Conservation (phyloP, 164 flowering plant species). For the Magnolia changhungtana region DNA sequence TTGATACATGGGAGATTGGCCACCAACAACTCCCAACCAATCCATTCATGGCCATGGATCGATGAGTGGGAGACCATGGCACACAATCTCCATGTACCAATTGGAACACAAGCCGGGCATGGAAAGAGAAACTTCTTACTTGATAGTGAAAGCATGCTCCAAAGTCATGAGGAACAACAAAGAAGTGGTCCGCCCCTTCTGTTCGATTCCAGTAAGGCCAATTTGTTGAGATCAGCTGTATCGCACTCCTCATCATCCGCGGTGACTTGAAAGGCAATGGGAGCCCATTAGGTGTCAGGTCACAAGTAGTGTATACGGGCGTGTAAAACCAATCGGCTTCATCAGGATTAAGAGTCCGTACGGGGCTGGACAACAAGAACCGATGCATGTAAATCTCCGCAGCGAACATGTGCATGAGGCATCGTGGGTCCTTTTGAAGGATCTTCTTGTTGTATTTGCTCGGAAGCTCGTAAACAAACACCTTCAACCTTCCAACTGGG, state of each 20-base stretch:
- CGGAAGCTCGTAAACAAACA: conserved; percentile 93
- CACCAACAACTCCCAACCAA: not conserved
- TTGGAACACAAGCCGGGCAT: not conserved
- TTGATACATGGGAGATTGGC: not conserved
- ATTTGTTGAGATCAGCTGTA: conserved; percentile 82
- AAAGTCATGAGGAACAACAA: conserved; percentile 90
- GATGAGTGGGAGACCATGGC: not conserved
- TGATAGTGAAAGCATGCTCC: conserved; percentile 97
- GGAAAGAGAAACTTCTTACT: conserved; percentile 33
- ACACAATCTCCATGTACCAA: not conserved
- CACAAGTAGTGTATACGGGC: conserved; percentile 93
- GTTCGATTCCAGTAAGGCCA: conserved; percentile 98
- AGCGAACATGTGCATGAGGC: conserved; percentile 96
- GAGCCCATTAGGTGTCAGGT: conserved; percentile 84
- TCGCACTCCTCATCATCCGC: conserved; percentile 96
- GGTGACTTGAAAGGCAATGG: conserved; percentile 97
- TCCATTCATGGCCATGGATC: no score
- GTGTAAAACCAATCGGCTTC: conserved; percentile 99
- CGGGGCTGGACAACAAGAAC: conserved; percentile 85
- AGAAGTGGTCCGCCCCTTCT: conserved; percentile 96
- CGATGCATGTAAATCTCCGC: conserved; percentile 97
- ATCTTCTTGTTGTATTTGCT: conserved; percentile 95
- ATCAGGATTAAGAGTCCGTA: conserved; percentile 85
- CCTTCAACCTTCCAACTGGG: conserved; percentile 93
- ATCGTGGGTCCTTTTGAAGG: conserved; percentile 79